A percentile compares a stretch with the other conserved stretches of the same genome.
Evolutionary conservation across 768 basidiomycete species (phyloP).

Genomic region (Amanita rubescens): DNA sequence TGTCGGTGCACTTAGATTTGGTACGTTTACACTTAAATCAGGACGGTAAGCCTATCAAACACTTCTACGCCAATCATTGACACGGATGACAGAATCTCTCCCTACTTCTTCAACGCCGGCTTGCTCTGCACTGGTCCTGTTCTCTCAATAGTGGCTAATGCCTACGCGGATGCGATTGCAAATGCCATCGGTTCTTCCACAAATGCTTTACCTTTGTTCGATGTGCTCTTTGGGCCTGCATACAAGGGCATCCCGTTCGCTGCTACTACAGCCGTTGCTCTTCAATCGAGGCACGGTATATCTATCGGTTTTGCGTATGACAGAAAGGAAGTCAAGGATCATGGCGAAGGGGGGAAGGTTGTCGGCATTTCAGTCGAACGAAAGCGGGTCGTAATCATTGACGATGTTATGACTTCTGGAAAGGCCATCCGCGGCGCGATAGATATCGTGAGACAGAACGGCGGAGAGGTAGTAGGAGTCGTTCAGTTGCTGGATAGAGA

Average conservation of each 20-base stretch:
- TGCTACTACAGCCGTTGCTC: constrained; percentile 69
- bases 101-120: constrained; percentile 97
- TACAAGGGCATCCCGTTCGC: constrained; percentile 97
- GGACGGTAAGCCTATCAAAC: constrained; percentile 59
- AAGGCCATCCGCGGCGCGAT: constrained; percentile 85
- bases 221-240: constrained; percentile 92
- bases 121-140: constrained; percentile 80
- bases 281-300: constrained; percentile 57
- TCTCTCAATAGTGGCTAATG: constrained; percentile 65
- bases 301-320: constrained; percentile 83
- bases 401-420: constrained; percentile 94
- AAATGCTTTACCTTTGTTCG: constrained; percentile 41
- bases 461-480: constrained; percentile 84
- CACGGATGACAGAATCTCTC: constrained; percentile 54
- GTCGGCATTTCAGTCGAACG: constrained; percentile 80
- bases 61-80: constrained; percentile 5
- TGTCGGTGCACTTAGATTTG: constrained; percentile 79
- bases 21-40: constrained; percentile 89
- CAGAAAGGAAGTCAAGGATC: constrained; percentile 92
- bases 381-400: constrained; percentile 79
- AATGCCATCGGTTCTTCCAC: constrained; percentile 30
- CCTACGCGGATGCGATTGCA: constrained; percentile 79
- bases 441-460: constrained; percentile 55
- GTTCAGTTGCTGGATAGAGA: constrained; percentile 83
- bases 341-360: constrained; percentile 90